Evolutionary conservation across 495 filamentous ascomycete genomes (phyloP).

Genomic region (Cryomyces antarcticus): DNA sequence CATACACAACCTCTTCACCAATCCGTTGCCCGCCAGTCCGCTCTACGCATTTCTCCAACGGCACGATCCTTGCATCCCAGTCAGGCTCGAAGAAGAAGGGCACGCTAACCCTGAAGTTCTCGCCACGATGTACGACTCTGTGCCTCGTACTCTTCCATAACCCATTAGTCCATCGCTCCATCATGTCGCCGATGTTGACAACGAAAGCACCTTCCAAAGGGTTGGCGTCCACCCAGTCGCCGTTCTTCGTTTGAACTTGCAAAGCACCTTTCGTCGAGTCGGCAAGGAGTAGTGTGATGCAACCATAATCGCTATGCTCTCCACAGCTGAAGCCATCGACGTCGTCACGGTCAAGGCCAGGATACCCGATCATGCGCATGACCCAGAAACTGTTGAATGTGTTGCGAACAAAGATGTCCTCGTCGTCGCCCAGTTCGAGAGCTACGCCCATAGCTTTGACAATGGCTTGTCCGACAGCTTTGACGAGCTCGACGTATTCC

Average conservation of each 20-base stretch:
- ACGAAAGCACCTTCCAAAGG: constrained; percentile 18
- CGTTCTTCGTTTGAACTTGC: constrained; percentile 14
- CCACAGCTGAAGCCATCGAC: constrained; percentile 10
- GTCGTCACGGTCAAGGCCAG: neutral
- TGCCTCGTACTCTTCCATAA: constrained; percentile 20
- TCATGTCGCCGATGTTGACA: constrained; percentile 26
- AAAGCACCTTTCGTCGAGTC: constrained; percentile 17
- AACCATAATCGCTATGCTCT: constrained; percentile 21
- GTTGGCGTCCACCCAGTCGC: constrained; percentile 18
- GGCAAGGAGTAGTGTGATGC: constrained; percentile 19
- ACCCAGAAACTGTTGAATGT: constrained; percentile 13
- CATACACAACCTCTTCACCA: too few relatives aligned
- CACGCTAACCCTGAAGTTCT: constrained; percentile 18
- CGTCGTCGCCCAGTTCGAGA: constrained; percentile 9
- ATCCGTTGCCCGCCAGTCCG: too few relatives aligned
- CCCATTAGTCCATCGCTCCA: constrained; percentile 24
- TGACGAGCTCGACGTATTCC: constrained; percentile 8
- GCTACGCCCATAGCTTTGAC: constrained; percentile 13
- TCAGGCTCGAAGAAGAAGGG: constrained; percentile 19
- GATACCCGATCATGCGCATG: constrained; percentile 15
- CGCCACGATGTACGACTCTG: constrained; percentile 20
- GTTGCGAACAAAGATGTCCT: constrained; percentile 9
- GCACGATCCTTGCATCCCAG: too few relatives aligned
- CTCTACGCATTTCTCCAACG: too few relatives aligned
- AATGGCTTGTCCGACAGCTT: constrained; percentile 7